Conservation (phyloP, 352 stramenopile species). For the Blastocystis sp. region DNA sequence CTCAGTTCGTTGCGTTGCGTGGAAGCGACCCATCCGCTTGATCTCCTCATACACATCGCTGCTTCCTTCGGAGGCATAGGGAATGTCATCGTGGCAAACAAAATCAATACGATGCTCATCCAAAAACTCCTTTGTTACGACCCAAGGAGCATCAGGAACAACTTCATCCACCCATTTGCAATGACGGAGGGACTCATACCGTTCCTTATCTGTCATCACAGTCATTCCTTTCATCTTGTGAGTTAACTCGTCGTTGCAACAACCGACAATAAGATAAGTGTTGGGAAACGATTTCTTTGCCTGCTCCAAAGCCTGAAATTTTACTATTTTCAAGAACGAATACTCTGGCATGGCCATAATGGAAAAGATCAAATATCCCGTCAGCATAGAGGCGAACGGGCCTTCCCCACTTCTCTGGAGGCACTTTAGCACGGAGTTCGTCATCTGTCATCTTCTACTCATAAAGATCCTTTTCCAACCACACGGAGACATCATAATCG, state of each 20-base stretch:
- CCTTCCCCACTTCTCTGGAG: slow-evolving; percentile 50
- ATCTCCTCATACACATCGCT: slow-evolving; percentile 78
- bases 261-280: slow-evolving; percentile 77
- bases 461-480: not conserved
- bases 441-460: slow-evolving; percentile 62
- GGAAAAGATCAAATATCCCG: slow-evolving; percentile 81
- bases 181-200: slow-evolving; percentile 72
- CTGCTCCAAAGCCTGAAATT: slow-evolving; percentile 72
- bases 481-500: slow-evolving; percentile 26
- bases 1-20: slow-evolving; percentile 76
- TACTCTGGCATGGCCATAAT: slow-evolving; percentile 74
- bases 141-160: slow-evolving; percentile 78
- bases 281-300: slow-evolving; percentile 79
- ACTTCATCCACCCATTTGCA: slow-evolving; percentile 81
- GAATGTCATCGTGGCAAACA: slow-evolving; percentile 78
- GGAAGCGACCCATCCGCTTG: slow-evolving; percentile 78
- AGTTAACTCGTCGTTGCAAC: slow-evolving; percentile 77
- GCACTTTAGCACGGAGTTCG: slow-evolving; percentile 57
- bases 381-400: slow-evolving; percentile 78
- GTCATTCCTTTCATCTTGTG: slow-evolving; percentile 79
- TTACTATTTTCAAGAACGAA: not conserved
- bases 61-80: slow-evolving; percentile 74
- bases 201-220: slow-evolving; percentile 78
- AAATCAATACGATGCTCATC: slow-evolving; percentile 79
- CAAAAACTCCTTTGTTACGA: slow-evolving; percentile 76